These are phyloP conservation scores for Skeletonema tropicum DNA, from an alignment of 108 stramenopile species.

Conservation along the genomic window DNA sequence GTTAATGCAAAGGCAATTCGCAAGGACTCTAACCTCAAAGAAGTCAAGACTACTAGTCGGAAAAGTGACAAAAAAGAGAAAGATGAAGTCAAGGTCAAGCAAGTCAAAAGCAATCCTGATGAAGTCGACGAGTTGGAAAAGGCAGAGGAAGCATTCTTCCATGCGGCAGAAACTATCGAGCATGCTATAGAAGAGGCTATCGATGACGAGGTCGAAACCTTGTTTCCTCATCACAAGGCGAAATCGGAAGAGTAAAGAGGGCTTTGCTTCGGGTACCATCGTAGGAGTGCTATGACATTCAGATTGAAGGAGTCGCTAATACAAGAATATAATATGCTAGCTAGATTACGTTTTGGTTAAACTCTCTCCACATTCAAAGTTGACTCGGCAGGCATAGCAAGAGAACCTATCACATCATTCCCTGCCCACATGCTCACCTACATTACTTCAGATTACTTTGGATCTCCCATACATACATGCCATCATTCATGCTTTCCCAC, in stretches of 20 bases:
- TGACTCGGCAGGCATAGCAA: not conserved
- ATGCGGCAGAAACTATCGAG: constrained; percentile 40
- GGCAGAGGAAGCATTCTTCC: constrained; percentile 45
- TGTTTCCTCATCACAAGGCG: constrained; percentile 45
- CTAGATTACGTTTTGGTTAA: not conserved
- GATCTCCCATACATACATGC: too few species aligned
- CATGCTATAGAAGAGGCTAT: constrained; percentile 34
- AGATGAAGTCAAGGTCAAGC: constrained; percentile 20
- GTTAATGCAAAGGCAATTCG: constrained; percentile 12
- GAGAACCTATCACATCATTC: too few species aligned
- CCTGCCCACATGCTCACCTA: too few species aligned
- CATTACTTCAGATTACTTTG: too few species aligned
- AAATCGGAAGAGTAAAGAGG: constrained; percentile 16
- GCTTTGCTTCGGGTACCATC: not conserved
- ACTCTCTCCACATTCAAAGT: too few species aligned
- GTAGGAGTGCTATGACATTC: not conserved
- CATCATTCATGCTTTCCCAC: too few species aligned
- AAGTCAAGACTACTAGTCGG: constrained; percentile 23
- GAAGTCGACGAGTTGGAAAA: constrained; percentile 34
- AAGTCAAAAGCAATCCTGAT: constrained; percentile 21
- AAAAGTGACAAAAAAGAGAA: constrained; percentile 8
- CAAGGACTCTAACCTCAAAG: constrained; percentile 7
- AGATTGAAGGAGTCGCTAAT: not conserved
- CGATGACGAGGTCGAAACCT: constrained; percentile 49
- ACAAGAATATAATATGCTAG: not conserved